Base-by-base conservation (phyloP, 1,284 basidiomycete species). In the Pulveroboletus ridleyi region DNA sequence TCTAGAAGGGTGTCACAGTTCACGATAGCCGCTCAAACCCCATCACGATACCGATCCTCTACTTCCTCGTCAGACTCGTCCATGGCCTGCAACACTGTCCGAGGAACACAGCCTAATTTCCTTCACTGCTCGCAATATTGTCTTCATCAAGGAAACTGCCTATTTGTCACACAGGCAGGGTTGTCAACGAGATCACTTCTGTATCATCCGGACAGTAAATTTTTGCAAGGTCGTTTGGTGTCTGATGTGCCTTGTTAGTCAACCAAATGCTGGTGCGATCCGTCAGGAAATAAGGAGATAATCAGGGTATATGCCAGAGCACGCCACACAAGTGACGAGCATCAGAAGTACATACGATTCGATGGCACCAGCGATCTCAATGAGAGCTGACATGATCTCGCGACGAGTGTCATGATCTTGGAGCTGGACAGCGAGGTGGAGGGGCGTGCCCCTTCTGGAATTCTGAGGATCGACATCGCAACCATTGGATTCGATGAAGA, bases 401-500 rank as follows among this genome's bases (percentile, higher is more conserved):
- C 42, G 64, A 39, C 76, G 74, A n/a, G 22, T 42, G 7, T 53
- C 20, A 6, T 25, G 58, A 58, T 74, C 61, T 42, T 44, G 22
- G 35, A 76, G 67, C 52, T 63, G 56, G 41, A 78, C 66, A 4
- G 76, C 73, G 39, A 75, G 66, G 42, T 75, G 73, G 29, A 75
- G 68, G 4, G 74, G 74, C 11, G 76, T 77, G 15, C 78, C 54
- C 5, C 76, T 76, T 25, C 56, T 44, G 4, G 35, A 61, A 50
- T 78, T 78, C 61, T 67, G 67, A 10, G 64, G 68, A 53, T 75
- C 77, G 46, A 75, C 74, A 2, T 75, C 77, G 52, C 77, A 78
- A 11, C 74, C 76, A 8, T 72, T 59, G 2, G 70, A 70, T 62
- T 71, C 71, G 54, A 78, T 76, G 50, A 73, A 58, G 56, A 42